Conservation (phyloP, 495 filamentous ascomycete genomes). For the Staphylotrichum longicolle region DNA sequence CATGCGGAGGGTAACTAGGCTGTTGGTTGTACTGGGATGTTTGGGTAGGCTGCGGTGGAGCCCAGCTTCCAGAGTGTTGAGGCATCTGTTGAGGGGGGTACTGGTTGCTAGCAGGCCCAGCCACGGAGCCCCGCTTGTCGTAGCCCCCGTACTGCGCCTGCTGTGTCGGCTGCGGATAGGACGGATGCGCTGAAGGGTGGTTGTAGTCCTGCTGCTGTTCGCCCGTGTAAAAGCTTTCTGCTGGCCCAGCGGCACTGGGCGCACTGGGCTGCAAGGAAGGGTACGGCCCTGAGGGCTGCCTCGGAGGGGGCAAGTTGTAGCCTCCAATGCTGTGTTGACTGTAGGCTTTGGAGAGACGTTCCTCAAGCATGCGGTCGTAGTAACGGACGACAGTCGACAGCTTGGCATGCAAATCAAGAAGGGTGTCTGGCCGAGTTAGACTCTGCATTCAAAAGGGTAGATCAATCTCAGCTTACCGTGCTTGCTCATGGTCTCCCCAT, state of each 20-base stretch:
- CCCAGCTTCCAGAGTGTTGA: slow-evolving; percentile 49
- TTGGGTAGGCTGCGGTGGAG: slow-evolving; percentile 35
- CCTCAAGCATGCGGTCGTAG: slow-evolving; percentile 97
- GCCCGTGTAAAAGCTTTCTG: slow-evolving; percentile 79
- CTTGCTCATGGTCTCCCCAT: slow-evolving; percentile 99
- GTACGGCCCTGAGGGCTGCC: slow-evolving; percentile 63
- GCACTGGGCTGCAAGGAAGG: slow-evolving; percentile 58
- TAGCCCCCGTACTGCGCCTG: slow-evolving; percentile 41
- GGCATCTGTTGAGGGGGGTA: slow-evolving; percentile 50
- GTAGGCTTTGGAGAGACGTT: slow-evolving; percentile 88
- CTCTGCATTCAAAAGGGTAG: slow-evolving; percentile 40
- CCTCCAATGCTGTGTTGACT: slow-evolving; percentile 68
- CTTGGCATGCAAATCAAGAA: slow-evolving; percentile 92
- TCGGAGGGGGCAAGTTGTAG: slow-evolving; percentile 49
- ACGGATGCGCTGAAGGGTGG: slow-evolving; percentile 38
- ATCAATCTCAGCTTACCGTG: slow-evolving; percentile 62
- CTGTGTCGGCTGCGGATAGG: slow-evolving; percentile 38
- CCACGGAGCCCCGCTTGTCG: slow-evolving; percentile 42
- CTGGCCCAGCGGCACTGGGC: slow-evolving; percentile 50
- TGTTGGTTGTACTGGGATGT: slow-evolving; percentile 35
- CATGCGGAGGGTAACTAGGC: slow-evolving; percentile 34
- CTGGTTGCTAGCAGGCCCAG: slow-evolving; percentile 32
- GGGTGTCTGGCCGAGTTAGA: slow-evolving; percentile 55
- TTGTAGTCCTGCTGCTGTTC: slow-evolving; percentile 58
- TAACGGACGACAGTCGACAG: slow-evolving; percentile 96